These are phyloP conservation scores for Linnemannia hyalina DNA, from an alignment of 192 early-diverging fungal species.

Conservation along the genomic window DNA sequence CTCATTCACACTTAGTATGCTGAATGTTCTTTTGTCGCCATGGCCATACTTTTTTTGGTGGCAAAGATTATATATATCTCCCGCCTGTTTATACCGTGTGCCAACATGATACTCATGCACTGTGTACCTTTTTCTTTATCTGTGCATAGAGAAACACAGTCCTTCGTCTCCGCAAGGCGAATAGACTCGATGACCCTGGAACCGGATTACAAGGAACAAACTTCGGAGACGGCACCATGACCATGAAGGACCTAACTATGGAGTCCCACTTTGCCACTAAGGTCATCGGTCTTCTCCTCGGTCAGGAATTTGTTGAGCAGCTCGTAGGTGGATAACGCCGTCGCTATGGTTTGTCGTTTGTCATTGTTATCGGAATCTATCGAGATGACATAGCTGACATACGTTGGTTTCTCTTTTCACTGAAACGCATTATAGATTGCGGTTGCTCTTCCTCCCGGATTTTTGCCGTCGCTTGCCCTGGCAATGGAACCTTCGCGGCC, in stretches of 20 bases:
- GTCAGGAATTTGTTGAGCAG: slow-evolving; percentile 61
- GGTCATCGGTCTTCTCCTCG: slow-evolving; percentile 64
- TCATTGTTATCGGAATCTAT: neutral
- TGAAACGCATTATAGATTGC: slow-evolving; percentile 29
- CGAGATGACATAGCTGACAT: neutral
- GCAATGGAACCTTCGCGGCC: slow-evolving; percentile 57
- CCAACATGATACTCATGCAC: neutral
- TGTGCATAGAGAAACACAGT: slow-evolving; percentile 37
- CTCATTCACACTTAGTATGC: slow-evolving; percentile 53
- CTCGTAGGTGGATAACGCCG: slow-evolving; percentile 31
- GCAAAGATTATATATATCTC: neutral
- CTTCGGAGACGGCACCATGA: neutral
- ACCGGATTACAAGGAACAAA: neutral
- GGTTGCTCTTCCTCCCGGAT: slow-evolving; percentile 43
- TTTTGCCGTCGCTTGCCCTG: slow-evolving; percentile 56
- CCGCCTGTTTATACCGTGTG: neutral
- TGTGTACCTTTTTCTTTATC: neutral
- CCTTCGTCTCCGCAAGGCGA: slow-evolving; percentile 58
- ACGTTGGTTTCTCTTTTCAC: neutral
- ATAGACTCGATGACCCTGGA: slow-evolving; percentile 2
- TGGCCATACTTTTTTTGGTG: slow-evolving; percentile 7
- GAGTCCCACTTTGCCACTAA: slow-evolving; percentile 46
- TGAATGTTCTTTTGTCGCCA: neutral
- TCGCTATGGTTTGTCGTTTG: neutral
- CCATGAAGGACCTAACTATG: slow-evolving; percentile 13